These are phyloP conservation scores for Collybiopsis luxurians DNA, from an alignment of 768 basidiomycete species.

Conservation along the genomic window DNA sequence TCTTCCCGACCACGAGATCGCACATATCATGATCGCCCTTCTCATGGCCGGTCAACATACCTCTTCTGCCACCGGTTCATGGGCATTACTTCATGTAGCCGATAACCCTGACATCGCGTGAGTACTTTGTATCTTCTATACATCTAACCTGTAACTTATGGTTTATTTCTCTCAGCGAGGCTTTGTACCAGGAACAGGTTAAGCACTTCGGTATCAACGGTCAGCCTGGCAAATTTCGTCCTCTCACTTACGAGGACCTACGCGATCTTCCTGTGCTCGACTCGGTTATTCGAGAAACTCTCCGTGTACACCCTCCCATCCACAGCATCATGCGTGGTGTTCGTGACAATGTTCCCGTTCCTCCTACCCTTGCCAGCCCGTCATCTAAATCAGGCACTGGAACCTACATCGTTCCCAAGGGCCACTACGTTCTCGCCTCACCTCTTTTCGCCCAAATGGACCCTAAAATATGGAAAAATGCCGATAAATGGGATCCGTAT, in stretches of 20 bases:
- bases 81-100: constrained; percentile 88
- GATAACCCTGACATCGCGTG: constrained; percentile 71
- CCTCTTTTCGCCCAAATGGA: constrained; percentile 70
- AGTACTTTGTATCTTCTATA: constrained; percentile 24
- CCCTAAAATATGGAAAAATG: constrained; percentile 56
- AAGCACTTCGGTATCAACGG: constrained; percentile 58
- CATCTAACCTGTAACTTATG: neutral
- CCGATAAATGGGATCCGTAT: constrained; percentile 53
- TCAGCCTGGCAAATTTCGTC: constrained; percentile 46
- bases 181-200: constrained; percentile 74
- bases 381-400: constrained; percentile 35
- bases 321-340: constrained; percentile 43
- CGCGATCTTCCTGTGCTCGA: constrained; percentile 69
- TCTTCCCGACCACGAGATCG: constrained; percentile 87
- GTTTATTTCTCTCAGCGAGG: constrained; percentile 54
- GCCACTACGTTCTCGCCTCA: constrained; percentile 65
- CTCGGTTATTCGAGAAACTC: constrained; percentile 55
- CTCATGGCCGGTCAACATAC: constrained; percentile 99
- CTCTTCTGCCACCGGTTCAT: constrained; percentile 87
- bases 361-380: constrained; percentile 60
- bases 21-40: constrained; percentile 97
- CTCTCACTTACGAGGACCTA: constrained; percentile 63
- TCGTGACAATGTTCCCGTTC: constrained; percentile 63
- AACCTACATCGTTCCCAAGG: constrained; percentile 66
- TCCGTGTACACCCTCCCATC: constrained; percentile 57